Percentiles rank a stretch among this genome's conserved stretches.
phyloP scores from a whole-genome alignment of 345 rosid species.

The Eutrema heterophyllum region DNA sequence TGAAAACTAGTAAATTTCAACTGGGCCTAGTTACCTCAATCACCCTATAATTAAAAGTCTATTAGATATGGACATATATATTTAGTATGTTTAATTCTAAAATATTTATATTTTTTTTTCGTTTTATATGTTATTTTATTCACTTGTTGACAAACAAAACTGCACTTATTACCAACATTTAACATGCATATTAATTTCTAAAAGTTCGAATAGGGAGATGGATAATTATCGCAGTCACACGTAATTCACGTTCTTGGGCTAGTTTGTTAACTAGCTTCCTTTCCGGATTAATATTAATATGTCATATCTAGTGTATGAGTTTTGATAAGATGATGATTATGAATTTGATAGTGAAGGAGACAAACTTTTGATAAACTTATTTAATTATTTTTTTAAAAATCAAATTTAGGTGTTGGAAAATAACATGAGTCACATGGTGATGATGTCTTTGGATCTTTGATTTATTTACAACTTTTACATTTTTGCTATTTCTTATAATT shows the following conservation, averaged over 20 bases:
- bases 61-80: too few species aligned
- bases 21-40: too few species aligned
- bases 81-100: too few species aligned
- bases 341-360: slow-evolving; percentile 20
- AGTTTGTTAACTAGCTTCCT: not conserved
- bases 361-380: not conserved
- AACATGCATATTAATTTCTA: not conserved
- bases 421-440: slow-evolving; percentile 28
- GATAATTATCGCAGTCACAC: not conserved
- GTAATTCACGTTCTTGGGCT: slow-evolving; percentile 1
- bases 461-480: not conserved
- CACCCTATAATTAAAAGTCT: too few species aligned
- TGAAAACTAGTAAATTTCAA: too few species aligned
- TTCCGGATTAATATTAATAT: not conserved
- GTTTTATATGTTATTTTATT: not conserved
- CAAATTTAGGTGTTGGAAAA: slow-evolving; percentile 18
- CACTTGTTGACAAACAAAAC: not conserved
- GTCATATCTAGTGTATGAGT: slow-evolving; percentile 8
- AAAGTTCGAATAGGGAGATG: not conserved
- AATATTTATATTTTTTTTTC: not conserved
- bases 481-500: not conserved
- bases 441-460: slow-evolving; percentile 7
- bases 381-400: not conserved
- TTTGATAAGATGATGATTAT: slow-evolving; percentile 21
- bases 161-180: not conserved